Conservation (phyloP, 805 yeast genomes). For the Cyberlindnera amylophila region DNA sequence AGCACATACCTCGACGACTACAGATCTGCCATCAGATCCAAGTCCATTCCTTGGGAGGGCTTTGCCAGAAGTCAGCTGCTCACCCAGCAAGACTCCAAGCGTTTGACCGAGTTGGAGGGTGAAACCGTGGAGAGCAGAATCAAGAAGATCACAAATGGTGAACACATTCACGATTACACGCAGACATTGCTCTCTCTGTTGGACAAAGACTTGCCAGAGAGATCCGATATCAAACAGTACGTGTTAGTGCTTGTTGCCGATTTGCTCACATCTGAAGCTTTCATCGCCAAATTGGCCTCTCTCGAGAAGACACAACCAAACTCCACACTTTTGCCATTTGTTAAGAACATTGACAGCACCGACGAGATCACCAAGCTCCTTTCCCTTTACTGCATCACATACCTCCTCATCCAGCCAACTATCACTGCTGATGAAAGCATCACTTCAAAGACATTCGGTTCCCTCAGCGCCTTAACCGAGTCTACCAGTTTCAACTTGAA, state of each 20-base stretch:
- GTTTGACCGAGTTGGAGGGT: conserved; percentile 33
- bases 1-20: conserved; percentile 65
- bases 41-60: conserved; percentile 92
- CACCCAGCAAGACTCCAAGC: conserved; percentile 59
- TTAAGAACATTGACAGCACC: conserved; percentile 45
- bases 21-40: conserved; percentile 63
- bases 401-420: conserved; percentile 37
- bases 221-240: conserved; percentile 59
- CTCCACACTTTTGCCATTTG: conserved; percentile 37
- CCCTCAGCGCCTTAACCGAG: conserved; percentile 20
- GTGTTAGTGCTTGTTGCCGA: conserved; percentile 61
- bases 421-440: conserved; percentile 22
- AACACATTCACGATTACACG: conserved; percentile 48
- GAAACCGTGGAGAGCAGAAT: conserved; percentile 34
- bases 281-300: conserved; percentile 39
- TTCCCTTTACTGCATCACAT: conserved; percentile 49
- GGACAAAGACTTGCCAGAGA: conserved; percentile 43
- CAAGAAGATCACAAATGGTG: conserved; percentile 33
- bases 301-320: conserved; percentile 3
- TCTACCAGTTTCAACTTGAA: conserved; percentile 48
- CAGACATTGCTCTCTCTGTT: conserved; percentile 52
- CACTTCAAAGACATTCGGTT: conserved; percentile 16
- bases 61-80: conserved; percentile 71
- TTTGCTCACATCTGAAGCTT: conserved; percentile 32
- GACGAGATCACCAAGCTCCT: conserved; percentile 59